These are phyloP conservation scores for Leucosporidium creatinivorum DNA, from an alignment of 768 basidiomycete species.

Conservation along the genomic window DNA sequence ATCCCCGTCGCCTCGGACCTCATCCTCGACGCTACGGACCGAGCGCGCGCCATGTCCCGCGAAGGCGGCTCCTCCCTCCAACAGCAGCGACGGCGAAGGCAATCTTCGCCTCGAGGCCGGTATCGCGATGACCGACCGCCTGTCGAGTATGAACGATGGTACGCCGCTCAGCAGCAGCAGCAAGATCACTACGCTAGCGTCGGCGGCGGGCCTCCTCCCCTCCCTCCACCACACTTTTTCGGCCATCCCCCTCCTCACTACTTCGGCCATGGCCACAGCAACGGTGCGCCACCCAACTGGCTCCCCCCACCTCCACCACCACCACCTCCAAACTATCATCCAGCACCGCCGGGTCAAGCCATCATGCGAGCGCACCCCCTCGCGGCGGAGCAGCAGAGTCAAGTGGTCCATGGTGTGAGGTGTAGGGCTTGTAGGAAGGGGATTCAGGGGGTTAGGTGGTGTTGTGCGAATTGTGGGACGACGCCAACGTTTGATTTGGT, in stretches of 20 bases:
- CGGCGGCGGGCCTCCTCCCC: background rate
- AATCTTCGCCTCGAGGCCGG: background rate
- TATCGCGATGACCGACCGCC: no score
- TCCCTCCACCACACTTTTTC: background rate
- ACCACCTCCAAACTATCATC: background rate
- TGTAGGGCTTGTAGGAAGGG: background rate
- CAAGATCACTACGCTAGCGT: background rate
- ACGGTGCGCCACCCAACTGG: no score
- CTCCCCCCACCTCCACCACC: background rate
- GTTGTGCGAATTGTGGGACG: constrained; percentile 1
- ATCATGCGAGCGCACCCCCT: no score
- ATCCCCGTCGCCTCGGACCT: background rate
- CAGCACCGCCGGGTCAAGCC: background rate
- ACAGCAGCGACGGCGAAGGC: background rate
- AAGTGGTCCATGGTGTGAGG: background rate
- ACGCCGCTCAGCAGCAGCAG: background rate
- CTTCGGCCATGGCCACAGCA: no score
- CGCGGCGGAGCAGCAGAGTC: background rate
- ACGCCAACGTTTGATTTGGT: constrained; percentile 5
- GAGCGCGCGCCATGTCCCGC: background rate
- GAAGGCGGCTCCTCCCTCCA: background rate
- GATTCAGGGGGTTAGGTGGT: constrained; percentile 3
- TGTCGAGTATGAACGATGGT: background rate
- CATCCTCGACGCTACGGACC: constrained; percentile 1
- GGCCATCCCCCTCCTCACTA: background rate